Evolutionary conservation across 495 filamentous ascomycete species (phyloP).

Genomic region (Chaetomidium leptoderma): DNA sequence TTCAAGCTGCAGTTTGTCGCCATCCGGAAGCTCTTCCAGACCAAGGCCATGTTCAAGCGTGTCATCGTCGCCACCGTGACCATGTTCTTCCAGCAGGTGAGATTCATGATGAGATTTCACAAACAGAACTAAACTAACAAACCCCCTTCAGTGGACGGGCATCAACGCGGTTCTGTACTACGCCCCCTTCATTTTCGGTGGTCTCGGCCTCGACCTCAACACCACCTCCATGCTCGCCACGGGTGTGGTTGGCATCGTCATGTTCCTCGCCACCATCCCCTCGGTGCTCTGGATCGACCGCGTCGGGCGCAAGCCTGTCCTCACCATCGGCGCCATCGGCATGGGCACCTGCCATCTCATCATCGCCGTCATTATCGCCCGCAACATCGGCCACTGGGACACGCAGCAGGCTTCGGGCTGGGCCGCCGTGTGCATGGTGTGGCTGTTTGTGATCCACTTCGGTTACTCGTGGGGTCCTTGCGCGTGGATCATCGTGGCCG

Average conservation of each 20-base stretch:
- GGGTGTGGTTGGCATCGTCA: conserved; percentile 74
- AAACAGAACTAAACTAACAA: conserved; percentile 24
- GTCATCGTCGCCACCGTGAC: conserved; percentile 63
- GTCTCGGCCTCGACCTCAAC: conserved; percentile 60
- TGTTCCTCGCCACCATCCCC: conserved; percentile 65
- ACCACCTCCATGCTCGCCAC: conserved; percentile 69
- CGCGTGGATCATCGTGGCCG: conserved; percentile 67
- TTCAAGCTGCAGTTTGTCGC: conserved; percentile 69
- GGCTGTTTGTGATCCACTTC: conserved; percentile 78
- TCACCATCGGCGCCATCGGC: conserved; percentile 54
- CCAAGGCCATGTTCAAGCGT: conserved; percentile 68
- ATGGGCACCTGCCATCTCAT: conserved; percentile 64
- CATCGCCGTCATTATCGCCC: conserved; percentile 68
- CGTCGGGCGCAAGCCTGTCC: conserved; percentile 54
- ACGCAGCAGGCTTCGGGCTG: conserved; percentile 63
- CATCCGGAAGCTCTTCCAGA: conserved; percentile 67
- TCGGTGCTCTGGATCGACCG: conserved; percentile 63
- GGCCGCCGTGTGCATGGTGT: conserved; percentile 76
- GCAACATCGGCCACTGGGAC: conserved; percentile 55
- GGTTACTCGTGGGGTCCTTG: conserved; percentile 72
- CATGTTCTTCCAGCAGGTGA: conserved; percentile 67
- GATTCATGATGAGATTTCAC: too few species aligned
- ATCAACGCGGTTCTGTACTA: conserved; percentile 69
- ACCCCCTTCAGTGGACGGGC: conserved; percentile 58
- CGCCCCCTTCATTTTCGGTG: conserved; percentile 67